A percentile compares a stretch with the other conserved stretches of the same genome.
phyloP scores from a whole-genome alignment of 2,329 filamentous ascomycete genomes.

The Talaromyces sp. region DNA sequence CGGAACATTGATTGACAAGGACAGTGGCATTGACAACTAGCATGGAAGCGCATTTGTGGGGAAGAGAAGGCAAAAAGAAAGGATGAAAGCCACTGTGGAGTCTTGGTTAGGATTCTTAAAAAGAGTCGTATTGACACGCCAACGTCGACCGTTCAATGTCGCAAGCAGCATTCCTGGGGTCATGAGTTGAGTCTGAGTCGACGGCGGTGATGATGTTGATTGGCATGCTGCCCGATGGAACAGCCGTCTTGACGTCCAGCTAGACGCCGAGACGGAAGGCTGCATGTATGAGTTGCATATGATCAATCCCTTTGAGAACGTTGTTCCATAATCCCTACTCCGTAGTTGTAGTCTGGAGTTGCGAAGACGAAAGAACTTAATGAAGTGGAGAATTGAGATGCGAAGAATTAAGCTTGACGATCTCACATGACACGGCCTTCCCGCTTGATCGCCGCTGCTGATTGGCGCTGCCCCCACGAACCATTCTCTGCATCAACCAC shows the following conservation, averaged over 20 bases:
- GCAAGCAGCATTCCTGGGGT: slow-evolving; percentile 3
- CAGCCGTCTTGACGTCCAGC: background rate
- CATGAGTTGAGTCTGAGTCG: background rate
- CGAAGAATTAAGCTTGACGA: slow-evolving; percentile 12
- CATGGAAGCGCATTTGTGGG: slow-evolving; percentile 13
- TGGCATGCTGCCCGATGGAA: background rate
- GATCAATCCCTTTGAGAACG: background rate
- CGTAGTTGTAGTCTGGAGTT: background rate
- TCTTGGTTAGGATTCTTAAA: background rate
- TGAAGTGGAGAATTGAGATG: slow-evolving; percentile 4
- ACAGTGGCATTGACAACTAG: background rate
- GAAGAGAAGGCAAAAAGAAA: slow-evolving; percentile 2
- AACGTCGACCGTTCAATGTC: background rate
- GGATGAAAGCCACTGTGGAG: slow-evolving; percentile 7
- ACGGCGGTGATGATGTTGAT: slow-evolving; percentile 4
- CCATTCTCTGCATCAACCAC: background rate
- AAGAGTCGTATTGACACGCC: background rate
- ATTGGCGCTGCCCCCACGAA: slow-evolving; percentile 18
- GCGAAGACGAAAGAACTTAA: background rate
- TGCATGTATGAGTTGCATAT: background rate
- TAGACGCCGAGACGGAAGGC: background rate
- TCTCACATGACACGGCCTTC: slow-evolving; percentile 10
- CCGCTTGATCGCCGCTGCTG: slow-evolving; percentile 1
- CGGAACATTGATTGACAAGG: background rate
- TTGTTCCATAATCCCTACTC: background rate